Base-by-base conservation (phyloP, 2,329 filamentous ascomycete species). In the Clathrospora elynae region DNA sequence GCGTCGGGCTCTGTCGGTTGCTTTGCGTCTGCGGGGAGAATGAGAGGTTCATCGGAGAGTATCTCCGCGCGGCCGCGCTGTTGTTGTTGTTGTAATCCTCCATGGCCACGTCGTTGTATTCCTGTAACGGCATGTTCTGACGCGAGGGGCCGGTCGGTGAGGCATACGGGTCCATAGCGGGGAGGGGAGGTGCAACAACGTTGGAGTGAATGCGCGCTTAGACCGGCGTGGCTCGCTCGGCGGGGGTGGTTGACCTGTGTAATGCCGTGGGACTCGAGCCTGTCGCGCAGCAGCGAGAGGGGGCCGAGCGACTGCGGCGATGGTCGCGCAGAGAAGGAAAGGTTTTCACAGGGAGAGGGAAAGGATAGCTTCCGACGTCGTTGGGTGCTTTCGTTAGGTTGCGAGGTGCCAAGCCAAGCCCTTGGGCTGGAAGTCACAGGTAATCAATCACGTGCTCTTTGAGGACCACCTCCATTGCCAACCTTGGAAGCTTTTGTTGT, bases 31-130 rank as follows among this genome's bases (percentile, higher is more conserved):
- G 58, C 14, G 88, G 86, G 22, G 86, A 83, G 26, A 90, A 88
- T 48, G 90, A 90, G 49, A 95, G 76, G 69, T 96, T 92, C 91
- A 96, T 96, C 53, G 92, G 93, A 32, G 92, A 97, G 73, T 97
- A 97, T 66, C 91, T 84, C 70, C 95, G 88, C 46, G 90, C 88
- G 43, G 90, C 89, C 35, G 88, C 80, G 29, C 90, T 93, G 46
- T 88, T n/a, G 84, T 64, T 92, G 88, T 85, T 64, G 57, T 35
- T 85, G 76, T 32, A 84, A 73, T 96, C 91, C 72, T 93, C 88
- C 91, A 96, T 96, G 49, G 70, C 64, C 37, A 77, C 65, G 55
- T n/a, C n/a, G n/a, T n/a, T n/a, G n/a, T 92, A 88, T 85, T 64
- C 56, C 36, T 85, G 76, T 32, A 84, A 73, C 38, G 29, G 18